Evolutionary conservation across 768 basidiomycete species (phyloP), one percentile per base, ranked within the genome.

Genomic region (Sistotremastrum suecicum): DNA sequence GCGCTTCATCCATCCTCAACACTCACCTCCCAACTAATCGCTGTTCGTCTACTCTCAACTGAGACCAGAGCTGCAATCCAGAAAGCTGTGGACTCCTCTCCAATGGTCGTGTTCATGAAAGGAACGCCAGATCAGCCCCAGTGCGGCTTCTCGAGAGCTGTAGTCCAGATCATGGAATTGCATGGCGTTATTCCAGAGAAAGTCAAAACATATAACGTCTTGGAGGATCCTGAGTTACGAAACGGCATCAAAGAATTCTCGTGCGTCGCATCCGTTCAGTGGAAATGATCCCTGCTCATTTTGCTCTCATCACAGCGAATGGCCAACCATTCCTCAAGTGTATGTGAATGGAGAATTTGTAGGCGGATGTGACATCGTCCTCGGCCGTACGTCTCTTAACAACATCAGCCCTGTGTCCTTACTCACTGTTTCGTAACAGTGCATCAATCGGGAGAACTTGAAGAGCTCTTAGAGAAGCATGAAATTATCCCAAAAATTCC

Each of bases 71-170:
- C 68, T 7, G 65, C 72, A 54, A 76, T 88, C n/a, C 74, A 83
- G 58, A 61, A 76, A 53, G 90, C 91, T 2, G 74, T 98, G 30
- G 63, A 70, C 5, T 65, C 72, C 1, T 76, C 74, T 39, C 91
- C 91, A 0, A 73, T 98, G 5, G 95, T 99, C 1, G 68, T 98
- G 4, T 98, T 99, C 68, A 98, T 99, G 94, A 99, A 99, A 60
- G 95, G 95, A 7, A 89, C 83, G 10, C 89, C 86, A 0, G 71
- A 78, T 28, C 59, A 69, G 5, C 94, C 94, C 2, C 80, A 90
- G 55, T 98, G 94, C 50, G 94, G 94, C 8, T 99, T 98, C 73
- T 95, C 91, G 11, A 75, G 94, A 43, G 94, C 94, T 0, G 90
- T 83, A 0, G 74, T 90, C 32, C 92, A 97, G 60, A 78, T 97